A percentile compares a stretch with the other conserved stretches of the same genome.
These are phyloP conservation scores for Juncus inflexus DNA, from an alignment of 176 grass and related monocot genomes.

Conservation along the genomic window DNA sequence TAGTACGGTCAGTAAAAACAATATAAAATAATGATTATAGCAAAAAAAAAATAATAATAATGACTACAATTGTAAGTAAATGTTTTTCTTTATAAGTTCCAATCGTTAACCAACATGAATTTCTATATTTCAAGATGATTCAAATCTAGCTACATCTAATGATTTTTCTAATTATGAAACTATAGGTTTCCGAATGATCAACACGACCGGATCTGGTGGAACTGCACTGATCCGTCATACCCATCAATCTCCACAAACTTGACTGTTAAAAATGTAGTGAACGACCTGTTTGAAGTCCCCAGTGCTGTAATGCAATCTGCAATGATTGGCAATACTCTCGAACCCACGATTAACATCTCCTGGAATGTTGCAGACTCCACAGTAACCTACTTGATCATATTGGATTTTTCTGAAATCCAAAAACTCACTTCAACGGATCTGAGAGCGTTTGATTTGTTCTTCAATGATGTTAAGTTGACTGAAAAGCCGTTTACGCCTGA, in stretches of 20 bases:
- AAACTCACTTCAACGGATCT: neutral
- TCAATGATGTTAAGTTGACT: neutral
- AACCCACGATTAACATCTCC: neutral
- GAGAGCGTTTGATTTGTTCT: conserved; percentile 27
- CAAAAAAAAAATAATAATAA: conserved; percentile 3
- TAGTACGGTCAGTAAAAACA: conserved; percentile 26
- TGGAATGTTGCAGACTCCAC: neutral
- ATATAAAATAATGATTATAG: neutral
- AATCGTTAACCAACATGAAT: neutral
- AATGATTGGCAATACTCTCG: neutral
- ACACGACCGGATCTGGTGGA: conserved; percentile 42
- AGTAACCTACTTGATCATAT: conserved; percentile 14
- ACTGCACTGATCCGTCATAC: neutral
- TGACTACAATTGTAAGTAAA: neutral
- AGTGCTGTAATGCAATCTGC: conserved; percentile 31
- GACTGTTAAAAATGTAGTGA: neutral
- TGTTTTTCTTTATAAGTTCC: neutral
- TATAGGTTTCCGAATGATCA: conserved; percentile 47
- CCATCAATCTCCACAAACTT: conserved; percentile 1
- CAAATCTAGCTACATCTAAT: neutral
- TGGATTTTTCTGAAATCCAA: conserved; percentile 25
- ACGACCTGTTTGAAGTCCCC: conserved; percentile 20
- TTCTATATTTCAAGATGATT: neutral
- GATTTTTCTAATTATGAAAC: neutral
- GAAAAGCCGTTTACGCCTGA: neutral